Evolutionary conservation across 495 filamentous ascomycete species (phyloP).

Genomic region (Penicillium dipodomyicola): DNA sequence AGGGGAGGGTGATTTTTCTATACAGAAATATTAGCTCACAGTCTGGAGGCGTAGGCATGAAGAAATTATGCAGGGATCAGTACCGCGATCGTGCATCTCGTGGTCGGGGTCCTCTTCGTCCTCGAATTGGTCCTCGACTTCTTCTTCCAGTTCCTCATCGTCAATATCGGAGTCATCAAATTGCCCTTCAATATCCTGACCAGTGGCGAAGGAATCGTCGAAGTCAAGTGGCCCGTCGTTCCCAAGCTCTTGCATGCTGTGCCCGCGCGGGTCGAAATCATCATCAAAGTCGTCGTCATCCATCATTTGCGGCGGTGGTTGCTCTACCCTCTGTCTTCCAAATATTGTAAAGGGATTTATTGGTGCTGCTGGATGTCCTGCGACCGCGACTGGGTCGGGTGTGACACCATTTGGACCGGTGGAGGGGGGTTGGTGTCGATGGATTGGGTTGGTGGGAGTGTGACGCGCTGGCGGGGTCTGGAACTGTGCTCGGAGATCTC

Average conservation of each 20-base stretch:
- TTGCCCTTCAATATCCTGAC: conserved; percentile 20
- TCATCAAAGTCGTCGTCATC: conserved; percentile 21
- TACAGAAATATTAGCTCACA: background rate
- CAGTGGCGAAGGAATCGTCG: conserved; percentile 17
- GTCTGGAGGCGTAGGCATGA: background rate
- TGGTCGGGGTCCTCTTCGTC: conserved; percentile 43
- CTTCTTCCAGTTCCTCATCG: conserved; percentile 40
- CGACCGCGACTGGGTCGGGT: conserved; percentile 21
- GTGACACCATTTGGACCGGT: conserved; percentile 27
- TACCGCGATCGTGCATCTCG: conserved; percentile 43
- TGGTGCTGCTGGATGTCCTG: conserved; percentile 25
- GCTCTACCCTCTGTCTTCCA: conserved; percentile 28
- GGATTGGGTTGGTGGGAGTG: conserved; percentile 32
- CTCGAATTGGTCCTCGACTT: conserved; percentile 35
- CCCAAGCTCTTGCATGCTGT: conserved; percentile 12
- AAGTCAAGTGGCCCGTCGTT: conserved; percentile 14
- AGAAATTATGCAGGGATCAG: background rate
- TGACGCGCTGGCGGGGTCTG: conserved; percentile 38
- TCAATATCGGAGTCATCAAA: conserved; percentile 33
- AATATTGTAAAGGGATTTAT: conserved; percentile 37
- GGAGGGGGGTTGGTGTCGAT: conserved; percentile 33
- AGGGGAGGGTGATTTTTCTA: conserved; percentile 40
- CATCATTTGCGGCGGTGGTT: conserved; percentile 20
- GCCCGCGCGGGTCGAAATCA: conserved; percentile 18
- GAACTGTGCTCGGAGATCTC: conserved; percentile 32